A percentile compares a stretch with the other conserved stretches of the same genome.
These are phyloP conservation scores for Claviceps sp. DNA, from an alignment of 2,329 filamentous ascomycete genomes.

Conservation along the genomic window DNA sequence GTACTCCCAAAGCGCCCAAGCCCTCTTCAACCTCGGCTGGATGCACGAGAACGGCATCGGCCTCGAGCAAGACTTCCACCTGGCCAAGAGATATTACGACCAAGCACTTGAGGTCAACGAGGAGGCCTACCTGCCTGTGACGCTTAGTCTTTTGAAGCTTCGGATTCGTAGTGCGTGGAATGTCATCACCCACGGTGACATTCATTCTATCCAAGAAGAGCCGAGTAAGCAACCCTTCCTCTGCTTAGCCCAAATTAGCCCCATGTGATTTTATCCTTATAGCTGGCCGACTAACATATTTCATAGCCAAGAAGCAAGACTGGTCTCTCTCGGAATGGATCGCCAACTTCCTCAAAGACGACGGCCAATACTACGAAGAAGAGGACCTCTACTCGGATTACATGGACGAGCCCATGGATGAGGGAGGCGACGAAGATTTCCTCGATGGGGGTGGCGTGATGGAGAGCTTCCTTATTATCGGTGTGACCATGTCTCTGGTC, in stretches of 20 bases:
- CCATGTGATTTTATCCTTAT: no score
- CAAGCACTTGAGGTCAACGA: conserved; percentile 80
- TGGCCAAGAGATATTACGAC: conserved; percentile 94
- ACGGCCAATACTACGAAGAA: conserved; percentile 52
- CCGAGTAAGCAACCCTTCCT: conserved; percentile 45
- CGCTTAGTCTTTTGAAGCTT: conserved; percentile 75
- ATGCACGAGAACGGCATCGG: conserved; percentile 98
- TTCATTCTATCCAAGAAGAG: conserved; percentile 87
- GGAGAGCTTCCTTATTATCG: conserved; percentile 75
- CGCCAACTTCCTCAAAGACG: conserved; percentile 64
- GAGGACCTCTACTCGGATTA: conserved; percentile 35
- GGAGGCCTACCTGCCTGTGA: conserved; percentile 89
- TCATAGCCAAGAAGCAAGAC: conserved; percentile 52
- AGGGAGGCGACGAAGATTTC: conserved; percentile 39
- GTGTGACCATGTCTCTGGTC: conserved; percentile 58
- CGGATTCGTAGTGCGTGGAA: conserved; percentile 87
- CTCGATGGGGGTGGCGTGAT: conserved; percentile 64
- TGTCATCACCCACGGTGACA: conserved; percentile 72
- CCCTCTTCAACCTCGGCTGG: conserved; percentile 95
- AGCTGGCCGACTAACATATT: not conserved
- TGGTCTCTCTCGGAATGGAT: conserved; percentile 81
- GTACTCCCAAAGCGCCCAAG: conserved; percentile 82
- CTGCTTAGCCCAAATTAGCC: not conserved
- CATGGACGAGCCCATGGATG: conserved; percentile 40
- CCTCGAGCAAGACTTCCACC: conserved; percentile 87